Percentiles rank a stretch among this genome's conserved stretches.
Conservation (phyloP, 495 filamentous ascomycete genomes). For the Hyaloscypha bicolor region DNA sequence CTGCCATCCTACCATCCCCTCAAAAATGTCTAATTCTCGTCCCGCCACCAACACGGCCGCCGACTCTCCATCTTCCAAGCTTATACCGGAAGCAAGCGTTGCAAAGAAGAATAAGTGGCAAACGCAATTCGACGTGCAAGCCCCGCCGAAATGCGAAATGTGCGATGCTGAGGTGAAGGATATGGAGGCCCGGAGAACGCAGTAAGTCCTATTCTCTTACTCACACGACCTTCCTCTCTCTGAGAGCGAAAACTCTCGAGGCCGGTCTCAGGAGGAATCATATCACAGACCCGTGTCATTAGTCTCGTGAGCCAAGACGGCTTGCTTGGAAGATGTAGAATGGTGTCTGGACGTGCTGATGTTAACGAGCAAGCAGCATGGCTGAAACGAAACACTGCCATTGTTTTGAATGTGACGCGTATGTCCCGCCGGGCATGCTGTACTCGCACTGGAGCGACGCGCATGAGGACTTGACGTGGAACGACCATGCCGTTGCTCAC, state of each 20-base stretch:
- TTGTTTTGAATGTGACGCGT: background rate
- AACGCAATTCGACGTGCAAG: background rate
- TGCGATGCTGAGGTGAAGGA: background rate
- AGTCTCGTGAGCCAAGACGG: no score
- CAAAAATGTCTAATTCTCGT: background rate
- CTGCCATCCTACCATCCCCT: no score
- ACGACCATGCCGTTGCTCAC: background rate
- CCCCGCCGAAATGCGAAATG: slow-evolving; percentile 1
- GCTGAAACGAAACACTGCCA: background rate
- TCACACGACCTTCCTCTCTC: no score
- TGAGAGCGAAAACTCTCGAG: no score
- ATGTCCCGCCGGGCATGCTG: background rate
- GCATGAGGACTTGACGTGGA: background rate
- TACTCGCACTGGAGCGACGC: background rate
- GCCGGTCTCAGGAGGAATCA: no score
- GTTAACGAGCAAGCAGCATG: background rate
- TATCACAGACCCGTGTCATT: no score
- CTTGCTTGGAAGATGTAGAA: no score
- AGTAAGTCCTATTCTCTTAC: background rate
- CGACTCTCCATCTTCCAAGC: background rate
- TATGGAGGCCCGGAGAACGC: background rate
- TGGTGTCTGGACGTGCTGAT: no score
- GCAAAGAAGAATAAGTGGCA: background rate
- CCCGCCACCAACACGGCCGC: no score
- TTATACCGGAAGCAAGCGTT: background rate